A percentile compares a stretch with the other conserved stretches of the same genome.
These are phyloP conservation scores for Colletotrichum coccodes DNA, from an alignment of 2,329 filamentous ascomycete species.

Conservation along the genomic window DNA sequence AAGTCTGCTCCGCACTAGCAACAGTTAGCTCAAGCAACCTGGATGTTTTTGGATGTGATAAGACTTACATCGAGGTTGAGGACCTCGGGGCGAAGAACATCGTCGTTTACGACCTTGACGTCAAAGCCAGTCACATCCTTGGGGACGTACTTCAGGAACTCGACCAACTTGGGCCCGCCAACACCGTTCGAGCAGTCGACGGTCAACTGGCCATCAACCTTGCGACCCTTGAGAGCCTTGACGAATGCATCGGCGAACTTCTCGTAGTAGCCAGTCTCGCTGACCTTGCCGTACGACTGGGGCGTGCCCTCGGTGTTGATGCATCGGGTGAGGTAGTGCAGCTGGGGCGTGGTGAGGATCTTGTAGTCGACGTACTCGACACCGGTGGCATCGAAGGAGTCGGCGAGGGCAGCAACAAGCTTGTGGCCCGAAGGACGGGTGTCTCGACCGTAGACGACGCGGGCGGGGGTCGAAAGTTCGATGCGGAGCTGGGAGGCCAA, in stretches of 20 bases:
- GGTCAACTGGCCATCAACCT: conserved; percentile 77
- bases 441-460: conserved; percentile 90
- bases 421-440: conserved; percentile 91
- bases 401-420: conserved; percentile 81
- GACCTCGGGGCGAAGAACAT: conserved; percentile 88
- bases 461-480: conserved; percentile 75
- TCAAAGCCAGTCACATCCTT: conserved; percentile 76
- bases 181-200: conserved; percentile 98
- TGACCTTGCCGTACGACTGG: conserved; percentile 87
- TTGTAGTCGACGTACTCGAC: conserved; percentile 86
- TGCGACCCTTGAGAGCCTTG: conserved; percentile 81
- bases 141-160: conserved; percentile 86
- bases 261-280: conserved; percentile 93
- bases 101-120: conserved; percentile 90
- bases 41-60: neutral
- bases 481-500: conserved; percentile 82
- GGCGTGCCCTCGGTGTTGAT: conserved; percentile 91
- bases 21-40: neutral
- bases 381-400: conserved; percentile 80
- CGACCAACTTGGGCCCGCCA: conserved; percentile 87
- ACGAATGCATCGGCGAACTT: conserved; percentile 90
- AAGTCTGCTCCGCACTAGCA: conserved; percentile 91
- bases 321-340: conserved; percentile 95
- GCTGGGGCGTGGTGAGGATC: conserved; percentile 94
- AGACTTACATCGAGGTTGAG: conserved; percentile 84